Conservation (phyloP, 805 yeast genomes). For the Starmerella tilneyi region DNA sequence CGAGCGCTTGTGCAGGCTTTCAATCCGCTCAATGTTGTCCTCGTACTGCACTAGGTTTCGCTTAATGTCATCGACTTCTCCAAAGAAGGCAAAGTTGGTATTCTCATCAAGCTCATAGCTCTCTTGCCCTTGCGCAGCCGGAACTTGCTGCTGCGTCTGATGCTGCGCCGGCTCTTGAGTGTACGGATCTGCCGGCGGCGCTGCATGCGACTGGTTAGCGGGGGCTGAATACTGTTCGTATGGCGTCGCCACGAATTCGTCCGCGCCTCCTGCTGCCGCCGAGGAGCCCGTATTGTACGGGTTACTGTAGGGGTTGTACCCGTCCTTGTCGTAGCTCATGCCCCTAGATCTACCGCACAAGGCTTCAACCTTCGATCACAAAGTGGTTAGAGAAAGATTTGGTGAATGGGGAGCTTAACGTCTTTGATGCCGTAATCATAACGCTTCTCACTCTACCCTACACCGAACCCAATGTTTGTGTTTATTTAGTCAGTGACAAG, state of each 20-base stretch:
- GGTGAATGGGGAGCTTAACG: constrained; percentile 3
- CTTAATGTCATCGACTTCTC: constrained; percentile 57
- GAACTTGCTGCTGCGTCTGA: constrained; percentile 11
- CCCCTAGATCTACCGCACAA: constrained; percentile 2
- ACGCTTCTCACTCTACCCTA: background rate
- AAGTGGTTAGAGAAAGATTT: constrained; percentile 7
- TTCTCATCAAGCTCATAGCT: constrained; percentile 24
- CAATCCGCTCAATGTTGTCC: constrained; percentile 56
- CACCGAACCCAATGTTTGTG: constrained; percentile 1
- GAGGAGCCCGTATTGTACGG: constrained; percentile 11
- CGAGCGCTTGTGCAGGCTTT: constrained; percentile 57
- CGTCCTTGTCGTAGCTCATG: constrained; percentile 12
- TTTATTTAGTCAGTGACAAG: constrained; percentile 2
- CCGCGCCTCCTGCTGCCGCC: constrained; percentile 10
- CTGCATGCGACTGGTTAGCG: constrained; percentile 1
- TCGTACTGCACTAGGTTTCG: constrained; percentile 60
- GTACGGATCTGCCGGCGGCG: background rate
- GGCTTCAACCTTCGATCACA: background rate
- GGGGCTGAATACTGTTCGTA: constrained; percentile 19
- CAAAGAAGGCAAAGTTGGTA: constrained; percentile 54
- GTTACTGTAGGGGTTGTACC: constrained; percentile 20
- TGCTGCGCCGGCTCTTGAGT: constrained; percentile 6
- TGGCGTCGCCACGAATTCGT: constrained; percentile 19
- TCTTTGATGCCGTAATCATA: constrained; percentile 2
- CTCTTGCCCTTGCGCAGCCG: constrained; percentile 15